Conservation (phyloP, 2,329 filamentous ascomycete genomes). For the Rhynchosporium secalis region DNA sequence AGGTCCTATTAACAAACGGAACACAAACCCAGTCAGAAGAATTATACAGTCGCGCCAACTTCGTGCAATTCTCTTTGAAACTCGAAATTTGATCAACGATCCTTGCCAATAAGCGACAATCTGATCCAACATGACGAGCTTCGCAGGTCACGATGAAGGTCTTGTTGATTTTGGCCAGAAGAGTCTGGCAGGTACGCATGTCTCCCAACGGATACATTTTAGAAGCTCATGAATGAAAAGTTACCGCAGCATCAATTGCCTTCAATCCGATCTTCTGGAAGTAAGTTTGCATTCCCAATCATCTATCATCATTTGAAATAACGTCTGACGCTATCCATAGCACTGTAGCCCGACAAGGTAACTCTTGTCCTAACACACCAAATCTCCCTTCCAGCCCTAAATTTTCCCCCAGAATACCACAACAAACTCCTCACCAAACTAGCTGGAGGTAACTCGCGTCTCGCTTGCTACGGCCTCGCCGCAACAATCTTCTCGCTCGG, state of each 20-base stretch:
- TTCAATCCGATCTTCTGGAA: constrained; percentile 99
- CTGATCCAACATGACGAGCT: constrained; percentile 32
- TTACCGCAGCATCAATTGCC: constrained; percentile 76
- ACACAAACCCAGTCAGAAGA: not conserved
- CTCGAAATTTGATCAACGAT: not conserved
- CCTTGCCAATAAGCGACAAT: too few species aligned
- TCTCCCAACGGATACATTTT: constrained; percentile 5
- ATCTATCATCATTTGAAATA: not conserved
- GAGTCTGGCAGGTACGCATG: constrained; percentile 62
- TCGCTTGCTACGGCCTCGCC: constrained; percentile 88
- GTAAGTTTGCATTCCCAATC: constrained; percentile 55
- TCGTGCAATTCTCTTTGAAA: not conserved
- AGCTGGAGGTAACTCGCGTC: constrained; percentile 73
- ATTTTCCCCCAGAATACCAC: constrained; percentile 70
- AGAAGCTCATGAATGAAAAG: constrained; percentile 48
- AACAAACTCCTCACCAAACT: constrained; percentile 86
- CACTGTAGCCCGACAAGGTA: constrained; percentile 81
- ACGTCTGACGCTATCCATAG: constrained; percentile 47
- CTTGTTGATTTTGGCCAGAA: constrained; percentile 64
- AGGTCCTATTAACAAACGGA: not conserved
- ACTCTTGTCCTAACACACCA: constrained; percentile 19
- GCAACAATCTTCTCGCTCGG: constrained; percentile 88
- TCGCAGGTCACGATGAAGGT: constrained; percentile 32
- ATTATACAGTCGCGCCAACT: constrained; percentile 10
- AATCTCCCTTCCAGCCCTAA: constrained; percentile 22